Evolutionary conservation across 371 early-diverging fungal species (phyloP).

Genomic region (Blakeslea trispora): DNA sequence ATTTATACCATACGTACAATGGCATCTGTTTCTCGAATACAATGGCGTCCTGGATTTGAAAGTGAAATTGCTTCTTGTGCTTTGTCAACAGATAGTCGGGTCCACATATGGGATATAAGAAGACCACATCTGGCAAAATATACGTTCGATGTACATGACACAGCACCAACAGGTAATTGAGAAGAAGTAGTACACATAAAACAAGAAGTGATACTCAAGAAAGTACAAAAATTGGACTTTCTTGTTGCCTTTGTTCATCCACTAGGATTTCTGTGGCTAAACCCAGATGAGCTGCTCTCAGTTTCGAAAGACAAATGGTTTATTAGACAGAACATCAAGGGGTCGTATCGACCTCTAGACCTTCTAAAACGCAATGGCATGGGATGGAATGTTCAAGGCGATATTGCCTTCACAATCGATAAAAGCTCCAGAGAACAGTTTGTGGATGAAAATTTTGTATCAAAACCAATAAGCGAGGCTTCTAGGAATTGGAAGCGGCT

Average conservation of each 20-base stretch:
- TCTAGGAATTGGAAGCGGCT: slow-evolving; percentile 33
- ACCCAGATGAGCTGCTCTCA: slow-evolving; percentile 65
- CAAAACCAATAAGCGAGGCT: slow-evolving; percentile 21
- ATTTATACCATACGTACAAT: slow-evolving; percentile 71
- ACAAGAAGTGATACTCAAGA: background rate
- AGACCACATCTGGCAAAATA: slow-evolving; percentile 74
- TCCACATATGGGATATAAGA: slow-evolving; percentile 79
- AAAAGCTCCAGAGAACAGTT: slow-evolving; percentile 36
- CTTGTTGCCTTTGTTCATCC: no score
- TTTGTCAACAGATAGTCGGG: slow-evolving; percentile 63
- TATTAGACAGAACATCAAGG: slow-evolving; percentile 54
- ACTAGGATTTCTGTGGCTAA: slow-evolving; percentile 68
- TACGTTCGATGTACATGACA: slow-evolving; percentile 73
- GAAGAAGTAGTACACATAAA: no score
- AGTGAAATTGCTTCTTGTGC: slow-evolving; percentile 79
- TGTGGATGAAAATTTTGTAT: slow-evolving; percentile 42
- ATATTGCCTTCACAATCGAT: slow-evolving; percentile 67
- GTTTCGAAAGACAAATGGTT: slow-evolving; percentile 82
- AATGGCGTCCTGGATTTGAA: slow-evolving; percentile 77
- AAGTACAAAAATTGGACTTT: no score
- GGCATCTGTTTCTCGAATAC: slow-evolving; percentile 70
- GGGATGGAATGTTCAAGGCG: slow-evolving; percentile 75
- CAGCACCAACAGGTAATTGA: slow-evolving; percentile 65
- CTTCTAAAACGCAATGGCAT: slow-evolving; percentile 55
- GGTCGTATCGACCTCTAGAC: slow-evolving; percentile 49